phyloP scores from a whole-genome alignment of 768 basidiomycete genomes.

The Infundibulicybe gibba region DNA sequence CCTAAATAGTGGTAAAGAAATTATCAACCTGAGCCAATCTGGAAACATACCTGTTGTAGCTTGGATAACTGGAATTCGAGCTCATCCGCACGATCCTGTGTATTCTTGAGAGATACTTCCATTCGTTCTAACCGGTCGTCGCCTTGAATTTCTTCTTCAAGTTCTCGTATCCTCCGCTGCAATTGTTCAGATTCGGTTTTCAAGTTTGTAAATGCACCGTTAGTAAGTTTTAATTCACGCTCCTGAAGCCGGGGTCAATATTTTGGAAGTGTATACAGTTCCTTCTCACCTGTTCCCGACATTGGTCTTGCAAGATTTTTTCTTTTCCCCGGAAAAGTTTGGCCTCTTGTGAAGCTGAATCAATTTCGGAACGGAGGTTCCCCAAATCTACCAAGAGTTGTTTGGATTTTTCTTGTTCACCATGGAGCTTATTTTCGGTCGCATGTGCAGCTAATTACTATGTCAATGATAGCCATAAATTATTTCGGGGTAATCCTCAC shows the following conservation, averaged over 20 bases:
- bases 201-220: constrained; percentile 47
- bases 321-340: constrained; percentile 44
- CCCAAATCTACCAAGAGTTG: constrained; percentile 37
- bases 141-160: constrained; percentile 80
- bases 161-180: constrained; percentile 58
- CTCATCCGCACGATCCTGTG: constrained; percentile 79
- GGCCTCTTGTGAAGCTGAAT: constrained; percentile 31
- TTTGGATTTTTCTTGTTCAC: constrained; percentile 37
- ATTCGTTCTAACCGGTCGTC: constrained; percentile 78
- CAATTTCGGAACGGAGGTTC: constrained; percentile 35
- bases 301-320: constrained; percentile 49
- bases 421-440: constrained; percentile 34
- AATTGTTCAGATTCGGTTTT: constrained; percentile 51
- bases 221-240: constrained; percentile 68
- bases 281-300: constrained; percentile 46
- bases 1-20: constrained; percentile 30
- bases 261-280: too few relatives aligned
- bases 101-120: constrained; percentile 70
- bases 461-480: constrained; percentile 1
- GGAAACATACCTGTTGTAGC: constrained; percentile 59
- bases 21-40: neutral
- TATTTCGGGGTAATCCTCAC: constrained; percentile 35
- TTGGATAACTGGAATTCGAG: constrained; percentile 81
- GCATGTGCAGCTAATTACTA: constrained; percentile 37
- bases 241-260: constrained; percentile 40